phyloP scores from a whole-genome alignment of 2,329 filamentous ascomycete genomes.

The Alternaria sp. region DNA sequence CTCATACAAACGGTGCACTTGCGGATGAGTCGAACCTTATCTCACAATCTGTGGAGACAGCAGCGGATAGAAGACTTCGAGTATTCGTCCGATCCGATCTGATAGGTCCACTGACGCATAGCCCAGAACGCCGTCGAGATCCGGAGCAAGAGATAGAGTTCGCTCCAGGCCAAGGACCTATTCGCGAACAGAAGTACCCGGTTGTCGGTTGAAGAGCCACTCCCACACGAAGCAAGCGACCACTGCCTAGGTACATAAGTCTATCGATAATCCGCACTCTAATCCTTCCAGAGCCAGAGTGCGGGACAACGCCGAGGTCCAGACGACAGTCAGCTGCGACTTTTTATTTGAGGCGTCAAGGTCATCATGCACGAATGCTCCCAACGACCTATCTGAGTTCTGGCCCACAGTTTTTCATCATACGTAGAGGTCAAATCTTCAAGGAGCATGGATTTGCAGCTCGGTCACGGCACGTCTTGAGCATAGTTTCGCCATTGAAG shows the following conservation, averaged over 20 bases:
- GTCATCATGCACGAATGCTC: not conserved
- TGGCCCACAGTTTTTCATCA: not conserved
- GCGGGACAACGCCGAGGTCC: not conserved
- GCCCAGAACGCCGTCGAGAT: not conserved
- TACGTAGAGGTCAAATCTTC: constrained; percentile 1
- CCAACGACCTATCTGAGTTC: constrained; percentile 7
- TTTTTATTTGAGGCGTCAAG: not conserved
- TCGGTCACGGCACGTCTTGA: not conserved
- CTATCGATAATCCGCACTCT: not conserved
- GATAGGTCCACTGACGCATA: constrained; percentile 3
- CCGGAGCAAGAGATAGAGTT: not conserved
- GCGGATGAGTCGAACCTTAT: constrained; percentile 6
- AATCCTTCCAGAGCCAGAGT: not conserved
- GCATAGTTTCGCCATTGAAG: not conserved
- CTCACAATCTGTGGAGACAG: constrained; percentile 7
- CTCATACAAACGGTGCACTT: constrained; percentile 4
- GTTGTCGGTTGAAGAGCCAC: not conserved
- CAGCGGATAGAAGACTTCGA: not conserved
- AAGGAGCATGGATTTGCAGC: constrained; percentile 6
- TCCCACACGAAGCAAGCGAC: not conserved
- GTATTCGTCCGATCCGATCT: not conserved
- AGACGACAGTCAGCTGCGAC: not conserved
- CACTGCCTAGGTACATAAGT: not conserved
- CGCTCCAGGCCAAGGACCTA: not conserved
- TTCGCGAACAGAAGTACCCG: not conserved